Conservation (phyloP, 768 basidiomycete genomes). For the Filobasidium wieringae region DNA sequence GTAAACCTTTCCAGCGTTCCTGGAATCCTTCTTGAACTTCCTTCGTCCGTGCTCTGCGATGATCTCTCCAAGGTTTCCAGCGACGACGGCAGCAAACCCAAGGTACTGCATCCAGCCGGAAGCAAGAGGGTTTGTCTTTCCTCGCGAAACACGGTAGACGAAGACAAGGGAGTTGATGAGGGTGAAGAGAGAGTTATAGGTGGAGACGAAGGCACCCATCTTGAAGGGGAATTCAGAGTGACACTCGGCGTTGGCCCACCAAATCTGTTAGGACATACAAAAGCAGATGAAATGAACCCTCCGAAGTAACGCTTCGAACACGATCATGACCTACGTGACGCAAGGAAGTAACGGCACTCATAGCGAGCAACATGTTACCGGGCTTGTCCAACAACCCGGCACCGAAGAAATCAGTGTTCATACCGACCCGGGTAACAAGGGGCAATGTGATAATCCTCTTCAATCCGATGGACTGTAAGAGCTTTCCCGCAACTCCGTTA, state of each 20-base stretch:
- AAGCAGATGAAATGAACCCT: background rate
- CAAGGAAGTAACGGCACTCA: conserved; percentile 16
- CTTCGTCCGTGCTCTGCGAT: conserved; percentile 14
- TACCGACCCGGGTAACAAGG: conserved; percentile 7
- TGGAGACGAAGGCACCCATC: conserved; percentile 9
- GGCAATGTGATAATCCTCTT: conserved; percentile 14
- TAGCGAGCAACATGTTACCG: conserved; percentile 16
- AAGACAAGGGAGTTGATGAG: conserved; percentile 22
- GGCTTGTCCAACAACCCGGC: conserved; percentile 18
- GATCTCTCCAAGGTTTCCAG: conserved; percentile 18
- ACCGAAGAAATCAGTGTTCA: conserved; percentile 10
- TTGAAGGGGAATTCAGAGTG: conserved; percentile 8
- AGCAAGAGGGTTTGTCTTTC: conserved; percentile 11
- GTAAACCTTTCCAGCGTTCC: conserved; percentile 17
- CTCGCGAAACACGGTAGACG: conserved; percentile 13
- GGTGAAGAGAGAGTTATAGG: conserved; percentile 16
- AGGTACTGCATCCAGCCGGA: conserved; percentile 22
- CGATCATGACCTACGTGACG: conserved; percentile 15
- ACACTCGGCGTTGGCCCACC: conserved; percentile 17
- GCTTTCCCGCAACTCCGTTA: conserved; percentile 17
- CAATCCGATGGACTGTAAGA: conserved; percentile 9
- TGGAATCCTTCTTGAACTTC: conserved; percentile 20
- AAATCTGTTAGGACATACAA: conserved; percentile 14
- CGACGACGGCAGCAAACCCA: conserved; percentile 15
- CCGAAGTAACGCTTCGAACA: background rate